Evolutionary conservation across 805 yeast genomes (phyloP).

Genomic region (Cyberlindnera veronae): DNA sequence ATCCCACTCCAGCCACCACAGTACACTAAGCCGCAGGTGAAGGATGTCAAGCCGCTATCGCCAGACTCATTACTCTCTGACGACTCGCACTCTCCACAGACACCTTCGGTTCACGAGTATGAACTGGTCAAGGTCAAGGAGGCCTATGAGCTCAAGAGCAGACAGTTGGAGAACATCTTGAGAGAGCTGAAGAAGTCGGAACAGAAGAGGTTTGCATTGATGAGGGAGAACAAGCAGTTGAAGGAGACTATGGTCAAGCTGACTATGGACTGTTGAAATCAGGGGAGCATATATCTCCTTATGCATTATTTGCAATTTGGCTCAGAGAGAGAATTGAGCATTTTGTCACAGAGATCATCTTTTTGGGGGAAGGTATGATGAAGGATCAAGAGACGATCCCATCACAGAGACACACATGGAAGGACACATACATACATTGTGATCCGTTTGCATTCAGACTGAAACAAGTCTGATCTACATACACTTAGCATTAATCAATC

Average conservation of each 20-base stretch:
- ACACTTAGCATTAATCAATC: neutral
- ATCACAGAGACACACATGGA: no score
- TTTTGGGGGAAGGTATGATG: no score
- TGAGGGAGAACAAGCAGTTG: conserved; percentile 36
- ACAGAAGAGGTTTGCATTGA: conserved; percentile 32
- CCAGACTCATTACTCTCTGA: conserved; percentile 36
- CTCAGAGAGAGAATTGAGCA: no score
- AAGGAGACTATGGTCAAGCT: conserved; percentile 26
- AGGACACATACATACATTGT: no score
- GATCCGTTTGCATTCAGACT: no score
- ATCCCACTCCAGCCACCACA: neutral
- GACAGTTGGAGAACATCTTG: conserved; percentile 32
- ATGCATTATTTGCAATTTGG: no score
- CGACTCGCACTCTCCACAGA: conserved; percentile 23
- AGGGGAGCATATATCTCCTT: neutral
- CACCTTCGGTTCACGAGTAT: conserved; percentile 5
- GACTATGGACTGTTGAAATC: conserved; percentile 15
- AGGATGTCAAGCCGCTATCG: conserved; percentile 24
- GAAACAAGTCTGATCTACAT: neutral
- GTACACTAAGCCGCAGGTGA: neutral
- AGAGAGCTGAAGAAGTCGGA: conserved; percentile 35
- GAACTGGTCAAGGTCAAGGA: conserved; percentile 26
- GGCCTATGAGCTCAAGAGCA: conserved; percentile 31
- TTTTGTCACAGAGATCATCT: no score
- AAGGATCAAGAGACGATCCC: no score